A percentile compares a stretch with the other conserved stretches of the same genome.
Conservation (phyloP, 495 filamentous ascomycete genomes). For the Hypoxylon rickii region DNA sequence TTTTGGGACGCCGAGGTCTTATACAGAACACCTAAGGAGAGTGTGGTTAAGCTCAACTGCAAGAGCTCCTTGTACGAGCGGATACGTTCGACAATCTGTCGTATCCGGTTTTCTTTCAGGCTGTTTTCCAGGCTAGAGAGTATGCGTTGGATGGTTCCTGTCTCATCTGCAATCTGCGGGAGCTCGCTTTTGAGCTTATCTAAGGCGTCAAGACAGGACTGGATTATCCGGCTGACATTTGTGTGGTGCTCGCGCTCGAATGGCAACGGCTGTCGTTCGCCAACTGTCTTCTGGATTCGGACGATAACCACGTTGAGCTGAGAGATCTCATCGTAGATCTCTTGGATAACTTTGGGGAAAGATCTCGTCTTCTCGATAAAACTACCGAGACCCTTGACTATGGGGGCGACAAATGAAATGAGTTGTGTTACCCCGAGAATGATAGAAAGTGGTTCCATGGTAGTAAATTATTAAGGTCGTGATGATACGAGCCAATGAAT, state of each 20-base stretch:
- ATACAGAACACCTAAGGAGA: conserved; percentile 25
- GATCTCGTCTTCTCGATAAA: conserved; percentile 25
- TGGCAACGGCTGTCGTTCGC: conserved; percentile 13
- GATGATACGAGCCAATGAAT: neutral
- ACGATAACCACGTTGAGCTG: conserved; percentile 6
- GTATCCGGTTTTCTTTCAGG: conserved; percentile 20
- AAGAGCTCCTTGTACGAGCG: conserved; percentile 27
- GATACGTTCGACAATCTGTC: conserved; percentile 23
- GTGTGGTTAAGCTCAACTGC: conserved; percentile 26
- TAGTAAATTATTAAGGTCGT: neutral
- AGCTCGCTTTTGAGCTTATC: conserved; percentile 12
- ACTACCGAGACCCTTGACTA: conserved; percentile 18
- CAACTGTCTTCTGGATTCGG: conserved; percentile 14
- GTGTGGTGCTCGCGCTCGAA: conserved; percentile 31
- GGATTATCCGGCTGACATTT: conserved; percentile 22
- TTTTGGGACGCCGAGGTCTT: conserved; percentile 27
- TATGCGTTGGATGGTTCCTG: conserved; percentile 9
- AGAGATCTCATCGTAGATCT: conserved; percentile 27
- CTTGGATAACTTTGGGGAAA: conserved; percentile 16
- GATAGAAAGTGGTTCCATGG: conserved; percentile 29
- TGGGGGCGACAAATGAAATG: conserved; percentile 1
- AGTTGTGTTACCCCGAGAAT: conserved; percentile 13
- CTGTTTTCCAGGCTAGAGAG: conserved; percentile 10
- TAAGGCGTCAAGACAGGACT: conserved; percentile 19
- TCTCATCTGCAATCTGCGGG: conserved; percentile 24